phyloP scores from a whole-genome alignment of 106 monocot genomes.

The Dioscorea zingiberensis region DNA sequence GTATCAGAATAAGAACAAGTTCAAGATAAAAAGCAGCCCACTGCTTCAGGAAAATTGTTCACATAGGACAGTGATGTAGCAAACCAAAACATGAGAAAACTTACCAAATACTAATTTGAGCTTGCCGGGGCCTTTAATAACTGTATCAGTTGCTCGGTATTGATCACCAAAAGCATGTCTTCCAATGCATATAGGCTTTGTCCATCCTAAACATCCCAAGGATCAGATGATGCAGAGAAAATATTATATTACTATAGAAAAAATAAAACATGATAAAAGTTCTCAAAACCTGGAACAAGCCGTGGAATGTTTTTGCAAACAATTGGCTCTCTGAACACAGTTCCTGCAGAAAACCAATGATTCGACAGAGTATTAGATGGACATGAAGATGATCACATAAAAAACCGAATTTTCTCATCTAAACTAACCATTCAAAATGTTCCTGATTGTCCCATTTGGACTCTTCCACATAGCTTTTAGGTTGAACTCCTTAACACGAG shows the following conservation, averaged over 20 bases:
- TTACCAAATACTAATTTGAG: constrained; percentile 85
- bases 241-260: background rate
- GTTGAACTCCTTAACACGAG: constrained; percentile 83
- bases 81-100: background rate
- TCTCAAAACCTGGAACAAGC: constrained; percentile 64
- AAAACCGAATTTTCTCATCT: too few species aligned
- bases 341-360: constrained; percentile 36
- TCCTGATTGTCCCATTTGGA: constrained; percentile 95
- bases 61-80: too few species aligned
- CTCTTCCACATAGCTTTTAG: constrained; percentile 95
- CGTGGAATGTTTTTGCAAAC: constrained; percentile 83
- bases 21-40: background rate
- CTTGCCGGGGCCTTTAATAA: constrained; percentile 84
- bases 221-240: background rate
- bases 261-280: background rate
- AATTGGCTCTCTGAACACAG: constrained; percentile 96
- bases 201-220: constrained; percentile 53
- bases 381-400: too few species aligned
- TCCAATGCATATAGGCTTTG: constrained; percentile 94
- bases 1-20: background rate
- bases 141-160: constrained; percentile 78
- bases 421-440: constrained; percentile 75
- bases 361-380: background rate
- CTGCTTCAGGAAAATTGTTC: too few species aligned
- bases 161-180: constrained; percentile 99